These are phyloP conservation scores for Apiospora aurea DNA, from an alignment of 2,329 filamentous ascomycete species.

Conservation along the genomic window DNA sequence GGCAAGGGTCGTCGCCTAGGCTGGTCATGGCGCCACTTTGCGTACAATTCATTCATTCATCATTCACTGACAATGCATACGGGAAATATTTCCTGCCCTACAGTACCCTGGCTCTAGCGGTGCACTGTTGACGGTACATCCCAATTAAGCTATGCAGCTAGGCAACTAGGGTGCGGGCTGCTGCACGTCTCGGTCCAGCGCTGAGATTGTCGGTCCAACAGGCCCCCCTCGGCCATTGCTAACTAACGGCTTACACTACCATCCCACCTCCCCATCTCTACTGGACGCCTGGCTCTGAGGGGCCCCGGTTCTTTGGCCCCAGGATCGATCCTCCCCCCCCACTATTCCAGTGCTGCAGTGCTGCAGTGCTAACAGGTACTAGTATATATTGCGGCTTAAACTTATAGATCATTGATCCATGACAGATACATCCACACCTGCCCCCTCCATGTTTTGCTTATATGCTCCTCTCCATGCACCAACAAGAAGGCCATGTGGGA, in stretches of 20 bases:
- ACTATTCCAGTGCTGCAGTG: not conserved
- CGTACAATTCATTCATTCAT: not conserved
- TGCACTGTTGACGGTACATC: not conserved
- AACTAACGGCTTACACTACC: conserved; percentile 17
- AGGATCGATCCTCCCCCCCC: conserved; percentile 1
- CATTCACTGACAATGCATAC: not conserved
- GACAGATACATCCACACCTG: not conserved
- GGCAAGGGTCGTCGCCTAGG: not conserved
- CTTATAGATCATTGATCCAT: not conserved
- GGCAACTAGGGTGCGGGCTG: conserved; percentile 1
- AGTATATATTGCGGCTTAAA: too few relatives aligned
- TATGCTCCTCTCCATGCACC: not conserved
- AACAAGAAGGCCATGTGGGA: not conserved
- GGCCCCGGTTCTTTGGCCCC: conserved; percentile 10
- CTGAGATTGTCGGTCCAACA: conserved; percentile 20
- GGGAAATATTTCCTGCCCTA: not conserved
- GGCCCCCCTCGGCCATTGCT: conserved; percentile 19
- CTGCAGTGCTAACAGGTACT: not conserved
- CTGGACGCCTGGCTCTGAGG: conserved; percentile 2
- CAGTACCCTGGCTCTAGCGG: not conserved
- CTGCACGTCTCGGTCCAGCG: conserved; percentile 20
- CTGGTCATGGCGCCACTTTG: not conserved
- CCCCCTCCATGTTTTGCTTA: not conserved
- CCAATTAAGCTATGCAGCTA: conserved; percentile 17
- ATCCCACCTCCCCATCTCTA: not conserved